phyloP scores from a whole-genome alignment of 208 protist species.

The Crithidia sp. region DNA sequence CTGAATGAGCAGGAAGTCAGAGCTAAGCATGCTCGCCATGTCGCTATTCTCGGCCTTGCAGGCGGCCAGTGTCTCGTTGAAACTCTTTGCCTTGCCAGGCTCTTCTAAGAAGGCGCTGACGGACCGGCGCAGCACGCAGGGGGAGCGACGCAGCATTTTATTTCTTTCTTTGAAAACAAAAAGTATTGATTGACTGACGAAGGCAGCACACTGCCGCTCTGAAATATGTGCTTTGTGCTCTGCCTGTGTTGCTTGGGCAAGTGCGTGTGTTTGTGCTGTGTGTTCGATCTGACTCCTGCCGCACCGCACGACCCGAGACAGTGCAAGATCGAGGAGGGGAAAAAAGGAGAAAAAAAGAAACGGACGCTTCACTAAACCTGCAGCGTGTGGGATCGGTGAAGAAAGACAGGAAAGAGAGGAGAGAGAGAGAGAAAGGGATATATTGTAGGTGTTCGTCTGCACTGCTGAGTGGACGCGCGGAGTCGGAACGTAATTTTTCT shows the following conservation, averaged over 20 bases:
- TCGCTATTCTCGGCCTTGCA: conserved; percentile 66
- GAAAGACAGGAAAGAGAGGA: not conserved
- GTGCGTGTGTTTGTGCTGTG: not conserved
- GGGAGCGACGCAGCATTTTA: conserved; percentile 55
- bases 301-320: not conserved
- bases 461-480: too few species aligned
- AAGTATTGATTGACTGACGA: too few species aligned
- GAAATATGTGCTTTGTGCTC: too few species aligned
- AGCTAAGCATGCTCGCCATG: conserved; percentile 70
- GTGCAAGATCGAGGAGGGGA: too few species aligned
- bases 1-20: conserved; percentile 74
- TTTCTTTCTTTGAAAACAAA: not conserved
- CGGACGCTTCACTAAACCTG: not conserved
- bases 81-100: conserved; percentile 53
- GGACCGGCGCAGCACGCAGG: conserved; percentile 29
- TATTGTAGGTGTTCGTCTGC: not conserved
- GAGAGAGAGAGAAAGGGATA: not conserved
- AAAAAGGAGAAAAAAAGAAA: not conserved
- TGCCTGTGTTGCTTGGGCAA: too few species aligned
- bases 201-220: too few species aligned
- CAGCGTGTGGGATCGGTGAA: too few species aligned
- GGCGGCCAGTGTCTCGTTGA: conserved; percentile 54
- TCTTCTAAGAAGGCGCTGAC: conserved; percentile 73
- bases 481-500: too few species aligned
- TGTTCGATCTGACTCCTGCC: not conserved